Conservation (phyloP, 257 asterid genomes). For the Gardenia jasminoides region DNA sequence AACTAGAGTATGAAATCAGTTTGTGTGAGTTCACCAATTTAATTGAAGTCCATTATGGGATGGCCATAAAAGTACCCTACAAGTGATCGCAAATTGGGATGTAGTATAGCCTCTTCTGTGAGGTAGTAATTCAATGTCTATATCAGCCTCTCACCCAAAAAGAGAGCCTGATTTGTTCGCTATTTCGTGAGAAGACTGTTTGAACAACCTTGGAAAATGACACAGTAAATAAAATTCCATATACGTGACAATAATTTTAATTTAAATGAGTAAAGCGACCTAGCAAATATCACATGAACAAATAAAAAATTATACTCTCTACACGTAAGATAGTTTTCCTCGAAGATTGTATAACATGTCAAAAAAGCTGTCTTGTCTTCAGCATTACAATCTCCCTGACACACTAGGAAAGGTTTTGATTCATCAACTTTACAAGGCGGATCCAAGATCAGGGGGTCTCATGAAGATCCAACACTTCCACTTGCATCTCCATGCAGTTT, state of each 20-base stretch:
- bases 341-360: not conserved
- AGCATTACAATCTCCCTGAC: not conserved
- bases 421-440: not conserved
- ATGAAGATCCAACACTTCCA: not conserved
- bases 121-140: not conserved
- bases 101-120: not conserved
- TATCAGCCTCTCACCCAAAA: not conserved
- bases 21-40: no score
- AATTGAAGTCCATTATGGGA: no score
- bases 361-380: not conserved
- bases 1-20: not conserved
- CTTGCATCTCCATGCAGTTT: slow-evolving; percentile 22
- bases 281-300: no score
- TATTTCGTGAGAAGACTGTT: not conserved
- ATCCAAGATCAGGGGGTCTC: not conserved
- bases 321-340: not conserved
- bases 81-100: not conserved
- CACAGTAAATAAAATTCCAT: not conserved
- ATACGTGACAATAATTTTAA: not conserved
- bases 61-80: not conserved
- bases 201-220: not conserved
- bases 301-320: not conserved
- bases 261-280: not conserved
- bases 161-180: not conserved
- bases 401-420: not conserved